A percentile compares a stretch with the other conserved stretches of the same genome.
Conservation (phyloP, 225 moss, liverwort and hornwort species). For the Neckera pumila region DNA sequence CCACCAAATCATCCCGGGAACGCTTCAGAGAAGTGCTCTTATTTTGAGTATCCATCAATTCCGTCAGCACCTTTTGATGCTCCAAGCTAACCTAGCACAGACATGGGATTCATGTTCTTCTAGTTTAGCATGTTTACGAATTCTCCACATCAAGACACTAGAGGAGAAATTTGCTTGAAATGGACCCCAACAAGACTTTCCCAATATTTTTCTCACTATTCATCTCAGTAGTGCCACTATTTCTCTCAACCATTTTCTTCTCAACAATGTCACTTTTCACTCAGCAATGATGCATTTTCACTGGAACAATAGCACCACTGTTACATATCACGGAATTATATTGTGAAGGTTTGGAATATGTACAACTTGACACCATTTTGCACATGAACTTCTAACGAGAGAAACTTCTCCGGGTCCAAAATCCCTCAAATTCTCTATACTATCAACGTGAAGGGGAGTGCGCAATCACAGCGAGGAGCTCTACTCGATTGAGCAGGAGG, state of each 20-base stretch:
- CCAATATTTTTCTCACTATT: not conserved
- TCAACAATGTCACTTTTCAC: too few relatives aligned
- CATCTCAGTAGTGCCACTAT: not conserved
- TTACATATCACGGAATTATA: not conserved
- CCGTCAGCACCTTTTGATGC: constrained; percentile 31
- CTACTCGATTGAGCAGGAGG: not conserved
- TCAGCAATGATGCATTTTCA: not conserved
- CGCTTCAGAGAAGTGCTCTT: constrained; percentile 19
- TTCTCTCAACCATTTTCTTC: not conserved
- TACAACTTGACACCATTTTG: not conserved
- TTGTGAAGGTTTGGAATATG: not conserved
- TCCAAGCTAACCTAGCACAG: constrained; percentile 38
- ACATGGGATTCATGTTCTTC: not conserved
- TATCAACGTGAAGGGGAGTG: not conserved
- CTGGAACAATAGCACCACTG: too few relatives aligned
- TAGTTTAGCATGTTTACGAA: not conserved
- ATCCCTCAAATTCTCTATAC: not conserved
- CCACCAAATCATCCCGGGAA: constrained; percentile 14
- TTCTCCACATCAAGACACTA: not conserved
- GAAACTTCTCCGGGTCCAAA: not conserved
- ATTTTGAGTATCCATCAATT: constrained; percentile 29
- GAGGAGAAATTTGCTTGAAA: not conserved
- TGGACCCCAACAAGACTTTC: not conserved
- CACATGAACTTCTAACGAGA: not conserved
- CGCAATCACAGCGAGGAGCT: not conserved